phyloP scores from a whole-genome alignment of 495 filamentous ascomycete genomes.

The Penicillium coprophilum region DNA sequence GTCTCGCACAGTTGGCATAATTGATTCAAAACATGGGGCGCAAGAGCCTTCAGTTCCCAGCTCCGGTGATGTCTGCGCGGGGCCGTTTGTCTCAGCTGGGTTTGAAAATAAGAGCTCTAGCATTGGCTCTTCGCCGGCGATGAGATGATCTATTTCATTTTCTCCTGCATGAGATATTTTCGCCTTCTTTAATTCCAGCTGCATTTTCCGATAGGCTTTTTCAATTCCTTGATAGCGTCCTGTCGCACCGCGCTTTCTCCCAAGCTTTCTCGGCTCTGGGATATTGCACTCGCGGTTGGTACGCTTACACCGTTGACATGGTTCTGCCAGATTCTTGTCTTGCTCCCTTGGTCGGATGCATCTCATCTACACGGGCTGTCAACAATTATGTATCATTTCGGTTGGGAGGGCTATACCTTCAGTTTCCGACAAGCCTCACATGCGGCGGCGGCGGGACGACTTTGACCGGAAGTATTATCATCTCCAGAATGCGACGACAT shows the following conservation, averaged over 20 bases:
- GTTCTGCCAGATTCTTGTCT: neutral
- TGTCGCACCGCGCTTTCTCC: constrained; percentile 22
- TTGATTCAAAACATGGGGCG: neutral
- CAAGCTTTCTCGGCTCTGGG: constrained; percentile 23
- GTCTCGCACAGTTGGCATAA: neutral
- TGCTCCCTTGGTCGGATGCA: constrained; percentile 19
- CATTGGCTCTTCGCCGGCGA: neutral
- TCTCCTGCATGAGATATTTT: constrained; percentile 3
- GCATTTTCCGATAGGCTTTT: constrained; percentile 28
- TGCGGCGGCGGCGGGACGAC: constrained; percentile 2
- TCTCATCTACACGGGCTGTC: constrained; percentile 20
- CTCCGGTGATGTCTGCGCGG: neutral
- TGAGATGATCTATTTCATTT: neutral
- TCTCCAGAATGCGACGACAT: constrained; percentile 4
- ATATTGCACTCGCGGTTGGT: constrained; percentile 25
- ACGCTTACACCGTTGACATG: constrained; percentile 26
- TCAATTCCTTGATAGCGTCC: constrained; percentile 30
- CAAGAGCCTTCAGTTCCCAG: too few species aligned
- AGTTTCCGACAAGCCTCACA: constrained; percentile 21
- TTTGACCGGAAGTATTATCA: neutral
- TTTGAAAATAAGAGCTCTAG: neutral
- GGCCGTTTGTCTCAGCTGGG: neutral
- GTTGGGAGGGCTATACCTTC: constrained; percentile 8
- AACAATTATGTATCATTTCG: neutral
- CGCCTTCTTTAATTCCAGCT: constrained; percentile 23